Evolutionary conservation across 108 stramenopile species (phyloP).

Genomic region (Licmophora abbreviata): DNA sequence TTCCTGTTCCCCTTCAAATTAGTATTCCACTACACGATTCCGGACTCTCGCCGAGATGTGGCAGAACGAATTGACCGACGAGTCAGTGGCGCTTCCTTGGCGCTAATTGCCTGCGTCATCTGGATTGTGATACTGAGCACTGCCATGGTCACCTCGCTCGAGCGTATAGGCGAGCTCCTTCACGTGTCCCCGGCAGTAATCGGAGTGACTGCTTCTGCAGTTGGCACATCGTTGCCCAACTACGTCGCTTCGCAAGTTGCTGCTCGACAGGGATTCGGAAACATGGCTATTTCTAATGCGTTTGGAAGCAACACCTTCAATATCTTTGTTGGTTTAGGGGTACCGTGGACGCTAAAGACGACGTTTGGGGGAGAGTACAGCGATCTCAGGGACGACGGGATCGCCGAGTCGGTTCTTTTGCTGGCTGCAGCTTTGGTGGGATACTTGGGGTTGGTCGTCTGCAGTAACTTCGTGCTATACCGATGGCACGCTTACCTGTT

Average conservation of each 20-base stretch:
- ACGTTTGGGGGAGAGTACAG: slow-evolving; percentile 42
- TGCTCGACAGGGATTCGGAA: slow-evolving; percentile 77
- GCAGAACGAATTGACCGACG: slow-evolving; percentile 26
- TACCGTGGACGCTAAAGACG: slow-evolving; percentile 77
- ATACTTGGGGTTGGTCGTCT: slow-evolving; percentile 43
- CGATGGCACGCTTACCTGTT: slow-evolving; percentile 67
- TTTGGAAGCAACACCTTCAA: slow-evolving; percentile 88
- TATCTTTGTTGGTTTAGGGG: slow-evolving; percentile 74
- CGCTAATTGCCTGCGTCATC: slow-evolving; percentile 39
- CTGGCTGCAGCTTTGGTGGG: slow-evolving; percentile 35
- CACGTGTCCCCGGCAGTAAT: slow-evolving; percentile 60
- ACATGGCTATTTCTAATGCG: slow-evolving; percentile 84
- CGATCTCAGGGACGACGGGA: slow-evolving; percentile 53
- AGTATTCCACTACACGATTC: slow-evolving; percentile 59
- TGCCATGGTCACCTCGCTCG: slow-evolving; percentile 66
- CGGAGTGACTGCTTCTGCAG: slow-evolving; percentile 74
- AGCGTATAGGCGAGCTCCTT: slow-evolving; percentile 41
- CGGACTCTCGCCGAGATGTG: slow-evolving; percentile 53
- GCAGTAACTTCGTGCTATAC: slow-evolving; percentile 39
- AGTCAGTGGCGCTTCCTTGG: slow-evolving; percentile 28
- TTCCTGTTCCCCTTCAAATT: slow-evolving; percentile 50
- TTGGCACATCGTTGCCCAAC: slow-evolving; percentile 52
- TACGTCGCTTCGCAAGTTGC: slow-evolving; percentile 62
- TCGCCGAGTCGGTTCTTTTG: slow-evolving; percentile 49
- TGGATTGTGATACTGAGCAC: slow-evolving; percentile 59